Percentiles rank a stretch among this genome's conserved stretches.
Evolutionary conservation across 257 asterid genomes (phyloP).

Genomic region (Scutellaria minor): DNA sequence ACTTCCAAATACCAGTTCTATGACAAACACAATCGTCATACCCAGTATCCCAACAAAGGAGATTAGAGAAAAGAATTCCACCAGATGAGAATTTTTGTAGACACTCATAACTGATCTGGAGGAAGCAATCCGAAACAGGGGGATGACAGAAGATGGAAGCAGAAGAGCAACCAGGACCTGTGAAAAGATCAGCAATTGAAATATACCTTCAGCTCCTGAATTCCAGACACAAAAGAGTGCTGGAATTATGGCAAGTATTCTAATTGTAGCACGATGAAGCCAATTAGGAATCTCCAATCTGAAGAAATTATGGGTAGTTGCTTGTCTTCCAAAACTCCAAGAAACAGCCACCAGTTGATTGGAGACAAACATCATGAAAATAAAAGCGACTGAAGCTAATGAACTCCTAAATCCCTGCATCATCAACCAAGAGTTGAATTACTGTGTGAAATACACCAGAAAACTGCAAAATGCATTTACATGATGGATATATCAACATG

Average conservation of each 20-base stretch:
- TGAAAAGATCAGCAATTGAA: conserved; percentile 74
- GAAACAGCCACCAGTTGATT: conserved; percentile 76
- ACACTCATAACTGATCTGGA: conserved; percentile 85
- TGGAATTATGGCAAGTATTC: conserved; percentile 78
- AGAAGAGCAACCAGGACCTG: conserved; percentile 87
- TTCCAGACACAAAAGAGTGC: conserved; percentile 85
- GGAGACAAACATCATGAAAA: conserved; percentile 64
- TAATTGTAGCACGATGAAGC: conserved; percentile 90
- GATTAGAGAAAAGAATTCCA: conserved; percentile 64
- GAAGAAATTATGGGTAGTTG: conserved; percentile 58
- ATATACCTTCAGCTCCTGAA: conserved; percentile 92
- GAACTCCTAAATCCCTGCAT: conserved; percentile 79
- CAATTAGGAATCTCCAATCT: conserved; percentile 83
- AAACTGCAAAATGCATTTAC: conserved; percentile 20
- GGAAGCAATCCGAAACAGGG: conserved; percentile 86
- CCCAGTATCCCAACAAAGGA: conserved; percentile 76
- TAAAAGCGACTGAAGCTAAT: conserved; percentile 60
- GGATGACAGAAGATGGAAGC: conserved; percentile 93
- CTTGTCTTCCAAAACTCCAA: conserved; percentile 82
- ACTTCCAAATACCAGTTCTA: conserved; percentile 86
- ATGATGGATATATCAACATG: conserved; percentile 2
- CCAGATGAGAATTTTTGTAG: conserved; percentile 55
- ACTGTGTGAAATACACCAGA: conserved; percentile 17
- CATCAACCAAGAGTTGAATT: conserved; percentile 33
- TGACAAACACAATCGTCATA: conserved; percentile 68